Conservation (phyloP, 768 basidiomycete species). For the Trametes cingulata region DNA sequence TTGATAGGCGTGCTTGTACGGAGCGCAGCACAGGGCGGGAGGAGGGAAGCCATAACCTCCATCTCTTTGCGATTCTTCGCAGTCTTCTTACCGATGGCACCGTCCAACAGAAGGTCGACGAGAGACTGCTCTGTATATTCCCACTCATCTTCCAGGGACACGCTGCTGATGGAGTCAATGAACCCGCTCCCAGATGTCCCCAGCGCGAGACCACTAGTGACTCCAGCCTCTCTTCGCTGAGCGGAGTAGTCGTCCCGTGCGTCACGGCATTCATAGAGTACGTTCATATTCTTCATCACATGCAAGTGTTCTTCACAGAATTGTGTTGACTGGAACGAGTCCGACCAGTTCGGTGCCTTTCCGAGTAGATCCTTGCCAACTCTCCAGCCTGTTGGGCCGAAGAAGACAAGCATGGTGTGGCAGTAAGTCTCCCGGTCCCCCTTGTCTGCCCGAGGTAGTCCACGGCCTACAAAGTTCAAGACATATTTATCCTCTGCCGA, state of each 20-base stretch:
- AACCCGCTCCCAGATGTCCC: too few species aligned
- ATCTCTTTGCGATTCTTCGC: too few species aligned
- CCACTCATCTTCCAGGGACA: too few species aligned
- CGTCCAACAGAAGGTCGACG: too few species aligned
- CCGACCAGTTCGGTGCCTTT: background rate
- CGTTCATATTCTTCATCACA: background rate
- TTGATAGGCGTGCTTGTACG: too few species aligned
- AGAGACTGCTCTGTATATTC: too few species aligned
- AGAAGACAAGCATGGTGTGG: background rate
- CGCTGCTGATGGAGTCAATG: too few species aligned
- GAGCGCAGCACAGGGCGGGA: too few species aligned
- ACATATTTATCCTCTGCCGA: background rate
- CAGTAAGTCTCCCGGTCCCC: background rate
- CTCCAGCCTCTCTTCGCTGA: background rate
- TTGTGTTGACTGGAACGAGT: background rate
- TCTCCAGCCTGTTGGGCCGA: background rate
- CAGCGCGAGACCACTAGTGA: too few species aligned
- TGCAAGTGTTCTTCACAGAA: background rate
- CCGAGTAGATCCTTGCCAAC: background rate
- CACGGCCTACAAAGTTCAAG: background rate
- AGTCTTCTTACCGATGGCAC: too few species aligned
- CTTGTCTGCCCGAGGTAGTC: background rate
- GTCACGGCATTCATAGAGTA: constrained; percentile 3
- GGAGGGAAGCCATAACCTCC: too few species aligned
- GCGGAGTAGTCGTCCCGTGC: constrained; percentile 1